These are phyloP conservation scores for Penicillium concentricum DNA, from an alignment of 2,329 filamentous ascomycete species.

Conservation along the genomic window DNA sequence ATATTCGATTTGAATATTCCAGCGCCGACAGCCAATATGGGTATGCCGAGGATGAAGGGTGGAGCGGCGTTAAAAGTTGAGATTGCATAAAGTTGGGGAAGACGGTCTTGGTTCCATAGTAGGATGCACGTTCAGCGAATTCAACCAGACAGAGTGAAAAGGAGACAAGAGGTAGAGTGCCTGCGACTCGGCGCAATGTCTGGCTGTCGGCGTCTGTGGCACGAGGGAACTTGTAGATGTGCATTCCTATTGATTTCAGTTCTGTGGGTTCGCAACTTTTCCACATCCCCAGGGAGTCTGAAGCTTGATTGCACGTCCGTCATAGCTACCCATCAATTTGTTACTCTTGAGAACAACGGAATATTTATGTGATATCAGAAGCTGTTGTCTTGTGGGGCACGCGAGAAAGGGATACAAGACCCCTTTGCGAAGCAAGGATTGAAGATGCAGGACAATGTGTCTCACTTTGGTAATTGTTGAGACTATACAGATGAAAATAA, in stretches of 20 bases:
- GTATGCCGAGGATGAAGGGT: conserved; percentile 41
- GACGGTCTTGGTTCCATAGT: too few relatives aligned
- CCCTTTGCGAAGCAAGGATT: background rate
- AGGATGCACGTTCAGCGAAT: background rate
- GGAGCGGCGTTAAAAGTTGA: conserved; percentile 27
- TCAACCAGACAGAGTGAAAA: conserved; percentile 61
- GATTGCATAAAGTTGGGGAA: too few relatives aligned
- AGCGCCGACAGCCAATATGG: conserved; percentile 41
- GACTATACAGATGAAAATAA: too few relatives aligned
- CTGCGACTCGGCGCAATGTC: conserved; percentile 51
- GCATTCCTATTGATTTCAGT: background rate
- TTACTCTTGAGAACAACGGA: background rate
- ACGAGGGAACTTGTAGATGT: conserved; percentile 28
- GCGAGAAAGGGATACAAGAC: background rate
- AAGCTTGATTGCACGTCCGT: background rate
- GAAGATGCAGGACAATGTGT: background rate
- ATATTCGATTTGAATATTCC: conserved; percentile 39
- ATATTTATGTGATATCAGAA: background rate
- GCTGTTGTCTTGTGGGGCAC: background rate
- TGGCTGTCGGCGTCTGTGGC: conserved; percentile 50
- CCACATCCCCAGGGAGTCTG: background rate
- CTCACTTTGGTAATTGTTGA: background rate
- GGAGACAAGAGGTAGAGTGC: conserved; percentile 50
- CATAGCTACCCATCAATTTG: background rate
- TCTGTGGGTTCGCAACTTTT: background rate